phyloP scores from a whole-genome alignment of 2,329 filamentous ascomycete species.

The Colletotrichum cereale region DNA sequence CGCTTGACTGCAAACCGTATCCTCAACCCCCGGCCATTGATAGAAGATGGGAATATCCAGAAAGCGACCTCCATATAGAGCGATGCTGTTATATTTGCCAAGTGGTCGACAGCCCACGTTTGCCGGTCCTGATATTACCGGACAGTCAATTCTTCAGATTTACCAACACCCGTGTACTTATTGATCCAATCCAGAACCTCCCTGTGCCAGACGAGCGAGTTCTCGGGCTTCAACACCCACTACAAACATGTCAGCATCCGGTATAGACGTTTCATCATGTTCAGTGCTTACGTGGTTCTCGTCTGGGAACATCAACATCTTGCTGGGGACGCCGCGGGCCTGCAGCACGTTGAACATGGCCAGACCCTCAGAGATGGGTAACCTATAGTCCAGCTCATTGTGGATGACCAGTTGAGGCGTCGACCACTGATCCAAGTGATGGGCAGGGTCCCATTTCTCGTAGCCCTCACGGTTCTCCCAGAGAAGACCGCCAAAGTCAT shows the following conservation, averaged over 20 bases:
- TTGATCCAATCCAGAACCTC: slow-evolving; percentile 86
- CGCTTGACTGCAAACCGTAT: not conserved
- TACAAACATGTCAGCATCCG: slow-evolving; percentile 51
- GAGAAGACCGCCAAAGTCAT: slow-evolving; percentile 73
- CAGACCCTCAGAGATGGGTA: slow-evolving; percentile 87
- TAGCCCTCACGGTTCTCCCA: slow-evolving; percentile 74
- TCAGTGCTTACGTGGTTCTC: slow-evolving; percentile 68
- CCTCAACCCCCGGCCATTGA: no score
- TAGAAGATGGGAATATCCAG: not conserved
- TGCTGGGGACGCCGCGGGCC: slow-evolving; percentile 78
- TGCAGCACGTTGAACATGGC: slow-evolving; percentile 90
- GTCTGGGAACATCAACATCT: slow-evolving; percentile 84
- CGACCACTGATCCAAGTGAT: slow-evolving; percentile 76
- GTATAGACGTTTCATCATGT: not conserved
- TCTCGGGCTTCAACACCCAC: slow-evolving; percentile 93
- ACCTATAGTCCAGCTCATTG: slow-evolving; percentile 88
- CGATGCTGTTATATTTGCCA: no score
- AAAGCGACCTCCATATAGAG: not conserved
- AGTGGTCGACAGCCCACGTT: not conserved
- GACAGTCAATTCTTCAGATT: slow-evolving; percentile 25
- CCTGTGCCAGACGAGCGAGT: slow-evolving; percentile 89
- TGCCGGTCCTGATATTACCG: slow-evolving; percentile 4
- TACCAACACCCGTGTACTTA: slow-evolving; percentile 65
- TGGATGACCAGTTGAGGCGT: slow-evolving; percentile 91
- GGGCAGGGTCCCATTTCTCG: slow-evolving; percentile 77